These are phyloP conservation scores for Posidonia australis DNA, from an alignment of 106 monocot species.

Conservation along the genomic window DNA sequence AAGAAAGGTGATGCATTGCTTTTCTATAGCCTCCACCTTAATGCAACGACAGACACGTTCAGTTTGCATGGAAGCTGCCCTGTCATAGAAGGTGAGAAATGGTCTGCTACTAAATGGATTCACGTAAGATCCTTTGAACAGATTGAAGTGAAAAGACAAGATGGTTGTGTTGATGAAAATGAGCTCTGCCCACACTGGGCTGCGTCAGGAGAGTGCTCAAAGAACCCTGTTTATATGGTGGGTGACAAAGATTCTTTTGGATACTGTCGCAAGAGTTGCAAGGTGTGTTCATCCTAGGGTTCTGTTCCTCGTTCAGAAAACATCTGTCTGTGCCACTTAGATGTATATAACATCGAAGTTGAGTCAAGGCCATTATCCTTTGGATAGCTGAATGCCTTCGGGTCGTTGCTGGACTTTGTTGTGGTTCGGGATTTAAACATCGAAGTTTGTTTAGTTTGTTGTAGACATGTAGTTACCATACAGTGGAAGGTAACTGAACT, in stretches of 20 bases:
- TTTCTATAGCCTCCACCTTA: slow-evolving; percentile 72
- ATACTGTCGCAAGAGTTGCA: slow-evolving; percentile 67
- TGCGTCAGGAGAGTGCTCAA: slow-evolving; percentile 53
- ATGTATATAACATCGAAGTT: no score
- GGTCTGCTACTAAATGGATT: slow-evolving; percentile 98
- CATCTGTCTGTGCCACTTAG: no score
- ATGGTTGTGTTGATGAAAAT: slow-evolving; percentile 40
- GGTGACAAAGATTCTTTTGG: slow-evolving; percentile 34
- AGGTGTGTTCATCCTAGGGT: slow-evolving; percentile 1
- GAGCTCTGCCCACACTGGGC: slow-evolving; percentile 53
- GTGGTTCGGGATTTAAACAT: no score
- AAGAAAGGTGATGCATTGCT: slow-evolving; percentile 76
- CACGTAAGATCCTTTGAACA: slow-evolving; percentile 45
- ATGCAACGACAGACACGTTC: slow-evolving; percentile 47
- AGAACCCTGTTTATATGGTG: slow-evolving; percentile 64
- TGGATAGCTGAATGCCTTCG: no score
- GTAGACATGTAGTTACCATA: no score
- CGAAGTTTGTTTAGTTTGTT: no score
- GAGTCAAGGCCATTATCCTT: no score
- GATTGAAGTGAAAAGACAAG: neutral
- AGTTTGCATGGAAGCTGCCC: slow-evolving; percentile 86
- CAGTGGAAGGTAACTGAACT: no score
- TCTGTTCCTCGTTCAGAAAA: neutral
- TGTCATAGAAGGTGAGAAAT: slow-evolving; percentile 76
- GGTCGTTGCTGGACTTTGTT: no score